Base-by-base conservation (phyloP, 345 rosid genomes). In the Populus tremula region DNA sequence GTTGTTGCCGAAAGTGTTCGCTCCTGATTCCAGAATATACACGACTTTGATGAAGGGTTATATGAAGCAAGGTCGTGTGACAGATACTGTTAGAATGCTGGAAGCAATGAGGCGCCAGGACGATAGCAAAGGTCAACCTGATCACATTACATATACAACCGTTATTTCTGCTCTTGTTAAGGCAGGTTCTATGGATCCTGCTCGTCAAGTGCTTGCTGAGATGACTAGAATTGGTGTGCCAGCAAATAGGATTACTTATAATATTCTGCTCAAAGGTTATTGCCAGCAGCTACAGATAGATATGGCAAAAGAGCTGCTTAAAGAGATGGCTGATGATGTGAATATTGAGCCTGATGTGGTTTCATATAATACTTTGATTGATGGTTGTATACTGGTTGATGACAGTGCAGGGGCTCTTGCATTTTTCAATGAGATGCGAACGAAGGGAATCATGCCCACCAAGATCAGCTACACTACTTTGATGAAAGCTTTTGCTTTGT, bases 31-130 rank as follows among this genome's bases (percentile, higher is more conserved):
- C 11, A 89, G 98, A 79, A 88, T 91, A 35, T 94, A 93, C 87
- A 91, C 98, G 0, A 94, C 95, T 59, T 63, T 94, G 50, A 94
- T 94, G 98, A 94, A 94, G 86, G 98, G 98, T 78, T 94, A 94
- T 71, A 95, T 95, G 99, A 90, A 89, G 78, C 85, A 80, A 35
- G 92, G 99, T 18, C 91, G 96, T 7, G 93, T 90, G 47, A 79
- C 80, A 1, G 94, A 93, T 66, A 90, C 96, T 0, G 92, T 90
- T 47, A 87, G 94, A 63, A 91, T 85, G 93, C 85, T 95, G 8
- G 98, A 93, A 87, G 99, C 98, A 9, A 95, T 93, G 98, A 85
- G 89, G 76, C 84, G 70, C 72, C 91, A 92, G 78, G 94, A 87
- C 62, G 91, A 91, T 77, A 81, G 67, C 5, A 81, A 82, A 1